Conservation (phyloP, 2,329 filamentous ascomycete species). For the Leptographium galeiforme region DNA sequence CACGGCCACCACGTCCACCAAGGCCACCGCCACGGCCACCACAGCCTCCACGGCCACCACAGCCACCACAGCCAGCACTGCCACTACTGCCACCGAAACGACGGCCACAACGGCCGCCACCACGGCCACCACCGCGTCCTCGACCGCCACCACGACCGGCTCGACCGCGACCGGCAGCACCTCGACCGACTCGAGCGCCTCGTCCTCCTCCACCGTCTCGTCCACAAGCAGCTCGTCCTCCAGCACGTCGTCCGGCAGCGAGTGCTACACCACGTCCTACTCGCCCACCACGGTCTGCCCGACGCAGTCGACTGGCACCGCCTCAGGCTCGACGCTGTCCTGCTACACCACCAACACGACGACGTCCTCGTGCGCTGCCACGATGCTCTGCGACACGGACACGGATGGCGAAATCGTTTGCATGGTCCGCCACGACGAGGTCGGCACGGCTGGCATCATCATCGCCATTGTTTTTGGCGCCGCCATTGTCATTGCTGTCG, state of each 20-base stretch:
- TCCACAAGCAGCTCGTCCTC: conserved; percentile 23
- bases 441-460: conserved; percentile 32
- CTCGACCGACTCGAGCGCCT: conserved; percentile 5
- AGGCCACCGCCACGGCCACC: background rate
- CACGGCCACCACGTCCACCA: background rate
- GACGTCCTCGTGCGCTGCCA: conserved; percentile 26
- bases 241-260: conserved; percentile 12
- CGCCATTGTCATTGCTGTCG: conserved; percentile 24
- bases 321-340: conserved; percentile 19
- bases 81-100: conserved; percentile 4
- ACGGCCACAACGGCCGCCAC: background rate
- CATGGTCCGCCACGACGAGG: conserved; percentile 24
- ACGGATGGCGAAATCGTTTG: conserved; percentile 25
- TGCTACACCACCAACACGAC: conserved; percentile 25
- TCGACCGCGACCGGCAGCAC: conserved; percentile 6
- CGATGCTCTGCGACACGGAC: conserved; percentile 32
- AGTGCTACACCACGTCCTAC: conserved; percentile 20
- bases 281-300: conserved; percentile 25
- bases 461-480: conserved; percentile 33
- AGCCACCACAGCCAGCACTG: background rate
- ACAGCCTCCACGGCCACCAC: background rate
- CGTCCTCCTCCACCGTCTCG: conserved; percentile 17
- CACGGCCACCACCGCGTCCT: background rate
- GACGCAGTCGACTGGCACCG: conserved; percentile 22
- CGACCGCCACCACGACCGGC: conserved; percentile 2